Evolutionary conservation across 768 basidiomycete species (phyloP), one percentile per base, ranked within the genome.

Genomic region (Kwoniella sp.): DNA sequence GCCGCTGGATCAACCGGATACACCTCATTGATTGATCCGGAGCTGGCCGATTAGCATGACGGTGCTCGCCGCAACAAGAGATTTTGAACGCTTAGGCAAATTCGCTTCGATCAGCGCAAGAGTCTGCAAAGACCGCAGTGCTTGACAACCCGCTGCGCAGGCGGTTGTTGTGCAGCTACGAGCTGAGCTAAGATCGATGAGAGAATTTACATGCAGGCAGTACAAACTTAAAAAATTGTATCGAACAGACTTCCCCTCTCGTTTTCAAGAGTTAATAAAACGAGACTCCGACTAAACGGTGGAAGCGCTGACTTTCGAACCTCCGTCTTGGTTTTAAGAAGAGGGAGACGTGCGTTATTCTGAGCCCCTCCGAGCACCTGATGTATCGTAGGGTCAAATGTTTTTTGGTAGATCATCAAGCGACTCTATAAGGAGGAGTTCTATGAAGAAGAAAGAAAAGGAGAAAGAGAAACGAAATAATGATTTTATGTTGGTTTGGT

Each of bases 351-450:
- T 55, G 54, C 54, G 27, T 55, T 30, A 55, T 15, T 55, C 54
- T 55, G 27, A 55, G 30, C 54, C 21, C 54, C 30, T 55, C 54
- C 54, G 54, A 55, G 54, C 54, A 55, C 54, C 54, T 55, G 54
- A 36, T 55, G 21, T 55, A 36, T 55, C 54, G 54, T 55, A 36
- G 33, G 54, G 27, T 53, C 30, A 13, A 15, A 12, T 55, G 6
- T 36, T 37, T 44, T 44, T 44, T 9, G 8, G 4, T 21, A 22
- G 54, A 55, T 36, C 27, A 55, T 55, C 54, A 55, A 55, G 54
- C 54, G 54, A 55, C 54, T 55, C 54, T 62, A 62, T 62, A 62
- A 62, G 60, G 60, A 62, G 36, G 60, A 30, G 60, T 48, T 47
- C 25, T 55, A 29, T 33, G 54, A 22, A 55, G 26, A 33, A 60